phyloP scores from a whole-genome alignment of 2,329 filamentous ascomycete genomes.

The Juglanconis sp. region DNA sequence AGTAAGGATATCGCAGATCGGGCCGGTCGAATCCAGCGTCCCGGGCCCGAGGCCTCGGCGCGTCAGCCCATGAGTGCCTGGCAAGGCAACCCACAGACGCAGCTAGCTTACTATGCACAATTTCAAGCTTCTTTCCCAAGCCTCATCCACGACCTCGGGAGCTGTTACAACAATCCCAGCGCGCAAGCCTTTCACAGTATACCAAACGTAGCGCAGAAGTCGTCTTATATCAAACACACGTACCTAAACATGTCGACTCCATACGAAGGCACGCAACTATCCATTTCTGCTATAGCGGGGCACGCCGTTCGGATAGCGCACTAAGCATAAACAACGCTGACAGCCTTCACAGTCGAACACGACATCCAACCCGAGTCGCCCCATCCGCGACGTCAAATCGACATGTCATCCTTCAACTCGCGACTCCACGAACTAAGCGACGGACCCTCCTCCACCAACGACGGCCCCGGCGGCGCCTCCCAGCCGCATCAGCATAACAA shows the following conservation, averaged over 20 bases:
- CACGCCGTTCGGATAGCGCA: not conserved
- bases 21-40: too few species aligned
- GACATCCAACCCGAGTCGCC: constrained; percentile 48
- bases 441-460: constrained; percentile 28
- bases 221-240: not conserved
- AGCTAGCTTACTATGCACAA: too few species aligned
- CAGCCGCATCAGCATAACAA: constrained; percentile 41
- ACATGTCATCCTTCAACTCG: constrained; percentile 62
- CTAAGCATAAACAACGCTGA: not conserved
- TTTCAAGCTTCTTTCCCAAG: too few species aligned
- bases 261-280: constrained; percentile 47
- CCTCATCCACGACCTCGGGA: too few species aligned
- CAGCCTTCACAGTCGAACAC: constrained; percentile 54
- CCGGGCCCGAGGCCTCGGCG: too few species aligned
- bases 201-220: too few species aligned
- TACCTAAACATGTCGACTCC: constrained; percentile 47
- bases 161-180: not conserved
- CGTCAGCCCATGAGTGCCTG: too few species aligned
- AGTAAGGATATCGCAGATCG: too few species aligned
- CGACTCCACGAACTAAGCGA: constrained; percentile 50
- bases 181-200: not conserved
- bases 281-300: not conserved
- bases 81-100: too few species aligned
- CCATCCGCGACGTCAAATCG: constrained; percentile 50
- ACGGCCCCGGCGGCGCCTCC: constrained; percentile 33